Evolutionary conservation across 2,329 filamentous ascomycete genomes (phyloP).

Genomic region (Eutypa lata): DNA sequence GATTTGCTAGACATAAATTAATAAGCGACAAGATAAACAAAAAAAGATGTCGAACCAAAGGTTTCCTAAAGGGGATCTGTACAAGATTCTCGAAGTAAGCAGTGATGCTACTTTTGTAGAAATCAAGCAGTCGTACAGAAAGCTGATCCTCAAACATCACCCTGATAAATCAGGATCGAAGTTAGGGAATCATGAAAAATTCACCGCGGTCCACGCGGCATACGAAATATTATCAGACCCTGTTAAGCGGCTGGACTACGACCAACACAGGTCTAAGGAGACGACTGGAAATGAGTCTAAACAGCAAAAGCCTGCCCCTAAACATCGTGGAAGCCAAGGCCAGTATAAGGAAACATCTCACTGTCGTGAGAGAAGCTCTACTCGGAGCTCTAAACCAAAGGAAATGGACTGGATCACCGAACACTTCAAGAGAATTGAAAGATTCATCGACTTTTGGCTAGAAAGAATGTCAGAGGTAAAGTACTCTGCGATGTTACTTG

Average conservation of each 20-base stretch:
- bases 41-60: not conserved
- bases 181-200: conserved; percentile 1
- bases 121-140: conserved; percentile 1
- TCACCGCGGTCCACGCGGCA: conserved; percentile 2
- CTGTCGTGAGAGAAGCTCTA: no score
- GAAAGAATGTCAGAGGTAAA: no score
- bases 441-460: no score
- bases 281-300: not conserved
- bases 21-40: no score
- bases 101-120: conserved; percentile 1
- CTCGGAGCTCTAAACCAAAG: no score
- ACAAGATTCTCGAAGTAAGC: conserved; percentile 6
- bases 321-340: not conserved
- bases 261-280: not conserved
- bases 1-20: no score
- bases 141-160: conserved; percentile 3
- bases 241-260: conserved; percentile 4
- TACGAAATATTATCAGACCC: conserved; percentile 7
- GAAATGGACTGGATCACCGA: no score
- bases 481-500: no score
- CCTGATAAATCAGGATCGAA: conserved; percentile 2
- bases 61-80: conserved; percentile 1
- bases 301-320: not conserved
- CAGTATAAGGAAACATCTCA: no score
- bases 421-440: no score